These are phyloP conservation scores for Geranomyces variabilis DNA, from an alignment of 192 early-diverging fungal genomes.

Conservation along the genomic window DNA sequence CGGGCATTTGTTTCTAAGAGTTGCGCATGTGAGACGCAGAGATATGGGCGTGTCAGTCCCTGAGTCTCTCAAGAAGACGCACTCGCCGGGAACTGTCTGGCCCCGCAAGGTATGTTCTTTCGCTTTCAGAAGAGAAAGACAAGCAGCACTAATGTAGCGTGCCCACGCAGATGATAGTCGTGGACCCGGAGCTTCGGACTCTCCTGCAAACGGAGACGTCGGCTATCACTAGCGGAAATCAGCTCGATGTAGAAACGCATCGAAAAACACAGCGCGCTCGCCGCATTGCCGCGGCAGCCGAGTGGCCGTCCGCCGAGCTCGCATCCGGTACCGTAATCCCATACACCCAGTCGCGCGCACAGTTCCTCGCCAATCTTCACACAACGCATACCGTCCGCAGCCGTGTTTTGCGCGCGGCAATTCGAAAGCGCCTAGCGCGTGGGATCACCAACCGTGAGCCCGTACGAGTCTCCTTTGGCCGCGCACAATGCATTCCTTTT, in stretches of 20 bases:
- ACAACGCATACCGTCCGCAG: constrained; percentile 48
- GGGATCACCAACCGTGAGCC: constrained; percentile 43
- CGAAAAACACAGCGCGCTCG: neutral
- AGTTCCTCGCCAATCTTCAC: constrained; percentile 37
- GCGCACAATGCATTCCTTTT: constrained; percentile 50
- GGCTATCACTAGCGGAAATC: neutral
- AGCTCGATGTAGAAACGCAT: neutral
- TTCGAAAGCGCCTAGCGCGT: constrained; percentile 32
- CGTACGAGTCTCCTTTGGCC: constrained; percentile 46
- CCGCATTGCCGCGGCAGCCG: neutral
- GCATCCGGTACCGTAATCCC: neutral
- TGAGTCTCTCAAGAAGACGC: neutral
- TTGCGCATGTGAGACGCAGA: constrained; percentile 35
- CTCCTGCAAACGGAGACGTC: constrained; percentile 23
- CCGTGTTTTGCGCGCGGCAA: constrained; percentile 23
- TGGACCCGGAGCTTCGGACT: constrained; percentile 46
- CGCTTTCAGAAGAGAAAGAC: no score
- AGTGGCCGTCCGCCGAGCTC: neutral
- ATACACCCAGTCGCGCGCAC: constrained; percentile 8
- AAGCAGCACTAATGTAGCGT: no score
- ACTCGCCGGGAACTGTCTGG: constrained; percentile 18
- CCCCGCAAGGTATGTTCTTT: constrained; percentile 22
- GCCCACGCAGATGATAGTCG: constrained; percentile 34
- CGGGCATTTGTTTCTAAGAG: constrained; percentile 38
- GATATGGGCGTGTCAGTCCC: neutral